Conservation (phyloP, 306 rosid species). For the Aeschynomene evenia region DNA sequence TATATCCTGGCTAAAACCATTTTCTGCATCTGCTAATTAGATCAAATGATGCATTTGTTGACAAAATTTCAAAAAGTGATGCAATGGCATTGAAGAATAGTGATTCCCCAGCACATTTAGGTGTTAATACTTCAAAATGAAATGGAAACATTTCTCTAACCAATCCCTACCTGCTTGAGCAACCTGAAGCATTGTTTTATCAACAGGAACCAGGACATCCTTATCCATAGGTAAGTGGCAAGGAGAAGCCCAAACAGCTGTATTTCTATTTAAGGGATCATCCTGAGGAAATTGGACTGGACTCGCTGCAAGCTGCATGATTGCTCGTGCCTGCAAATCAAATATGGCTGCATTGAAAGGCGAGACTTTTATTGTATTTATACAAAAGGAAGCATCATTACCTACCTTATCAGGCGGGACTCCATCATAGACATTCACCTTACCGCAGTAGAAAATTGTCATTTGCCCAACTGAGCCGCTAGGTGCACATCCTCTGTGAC, state of each 20-base stretch:
- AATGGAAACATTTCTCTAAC: slow-evolving; percentile 12
- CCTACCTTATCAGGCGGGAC: slow-evolving; percentile 92
- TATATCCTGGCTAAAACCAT: slow-evolving; percentile 4
- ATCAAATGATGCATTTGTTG: slow-evolving; percentile 18
- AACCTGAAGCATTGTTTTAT: slow-evolving; percentile 49
- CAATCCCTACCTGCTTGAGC: slow-evolving; percentile 65
- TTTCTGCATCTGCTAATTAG: slow-evolving; percentile 15
- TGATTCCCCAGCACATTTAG: slow-evolving; percentile 5
- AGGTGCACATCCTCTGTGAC: slow-evolving; percentile 56
- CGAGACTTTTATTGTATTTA: slow-evolving; percentile 29
- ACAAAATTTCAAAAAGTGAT: slow-evolving; percentile 4
- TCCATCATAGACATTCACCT: slow-evolving; percentile 94
- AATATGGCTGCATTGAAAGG: slow-evolving; percentile 43
- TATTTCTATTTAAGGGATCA: slow-evolving; percentile 47
- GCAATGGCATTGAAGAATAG: slow-evolving; percentile 5
- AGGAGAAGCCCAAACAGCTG: slow-evolving; percentile 53
- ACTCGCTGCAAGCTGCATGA: slow-evolving; percentile 87
- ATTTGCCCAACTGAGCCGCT: slow-evolving; percentile 64
- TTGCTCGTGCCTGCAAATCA: slow-evolving; percentile 84
- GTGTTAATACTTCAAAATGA: not conserved
- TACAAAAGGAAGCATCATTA: slow-evolving; percentile 40
- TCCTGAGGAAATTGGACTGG: slow-evolving; percentile 56
- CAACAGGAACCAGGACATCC: slow-evolving; percentile 47
- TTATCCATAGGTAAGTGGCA: slow-evolving; percentile 50
- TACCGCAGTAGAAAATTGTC: slow-evolving; percentile 96